Conservation (phyloP, 108 stramenopile species). For the Nitzschia putrida region DNA sequence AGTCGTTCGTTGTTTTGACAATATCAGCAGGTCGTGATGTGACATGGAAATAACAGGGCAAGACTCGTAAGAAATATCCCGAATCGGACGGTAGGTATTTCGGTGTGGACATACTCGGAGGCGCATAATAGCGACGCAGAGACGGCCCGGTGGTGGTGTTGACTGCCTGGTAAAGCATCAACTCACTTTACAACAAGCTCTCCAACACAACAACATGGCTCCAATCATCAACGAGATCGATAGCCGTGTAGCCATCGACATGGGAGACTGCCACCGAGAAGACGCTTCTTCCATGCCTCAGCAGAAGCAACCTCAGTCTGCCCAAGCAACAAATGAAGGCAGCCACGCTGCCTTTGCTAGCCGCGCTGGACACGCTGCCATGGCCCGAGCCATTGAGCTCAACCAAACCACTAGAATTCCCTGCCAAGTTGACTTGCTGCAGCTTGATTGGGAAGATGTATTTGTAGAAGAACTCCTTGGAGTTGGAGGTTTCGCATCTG, state of each 20-base stretch:
- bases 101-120: too few relatives aligned
- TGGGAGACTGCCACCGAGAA: neutral
- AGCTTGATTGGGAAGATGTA: constrained; percentile 29
- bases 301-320: neutral
- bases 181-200: too few relatives aligned
- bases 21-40: too few relatives aligned
- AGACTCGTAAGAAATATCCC: too few relatives aligned
- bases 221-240: neutral
- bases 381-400: neutral
- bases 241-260: neutral
- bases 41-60: too few relatives aligned
- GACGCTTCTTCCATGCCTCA: neutral
- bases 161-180: too few relatives aligned
- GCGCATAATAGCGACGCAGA: too few relatives aligned
- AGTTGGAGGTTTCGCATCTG: constrained; percentile 37
- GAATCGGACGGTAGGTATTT: too few relatives aligned
- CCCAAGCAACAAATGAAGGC: neutral
- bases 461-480: constrained; percentile 36
- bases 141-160: too few relatives aligned
- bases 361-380: constrained; percentile 7
- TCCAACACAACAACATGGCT: too few relatives aligned
- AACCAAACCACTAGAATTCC: constrained; percentile 5
- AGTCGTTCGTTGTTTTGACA: too few relatives aligned
- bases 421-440: constrained; percentile 5
- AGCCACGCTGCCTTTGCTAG: neutral